phyloP scores from a whole-genome alignment of 2,329 filamentous ascomycete genomes.

The Fusarium papillatum region DNA sequence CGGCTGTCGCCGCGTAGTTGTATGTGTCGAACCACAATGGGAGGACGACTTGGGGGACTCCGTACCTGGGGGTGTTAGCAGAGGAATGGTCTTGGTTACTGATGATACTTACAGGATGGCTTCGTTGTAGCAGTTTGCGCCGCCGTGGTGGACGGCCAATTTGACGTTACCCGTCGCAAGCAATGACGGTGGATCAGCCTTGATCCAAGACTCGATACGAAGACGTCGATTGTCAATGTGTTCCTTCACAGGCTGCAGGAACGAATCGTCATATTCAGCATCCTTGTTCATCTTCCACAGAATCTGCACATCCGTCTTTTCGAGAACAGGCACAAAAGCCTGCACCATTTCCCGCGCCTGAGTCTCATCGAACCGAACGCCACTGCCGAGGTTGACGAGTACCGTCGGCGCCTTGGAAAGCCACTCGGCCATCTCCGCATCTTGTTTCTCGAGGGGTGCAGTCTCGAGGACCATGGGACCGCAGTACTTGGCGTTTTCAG shows the following conservation, averaged over 20 bases:
- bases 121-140: constrained; percentile 36
- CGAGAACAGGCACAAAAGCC: constrained; percentile 38
- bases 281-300: constrained; percentile 47
- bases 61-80: constrained; percentile 46
- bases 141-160: constrained; percentile 37
- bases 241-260: constrained; percentile 14
- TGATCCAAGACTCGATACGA: constrained; percentile 44
- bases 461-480: constrained; percentile 60
- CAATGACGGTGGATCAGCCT: constrained; percentile 47
- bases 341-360: constrained; percentile 44
- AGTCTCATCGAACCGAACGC: constrained; percentile 42
- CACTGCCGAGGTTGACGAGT: constrained; percentile 62
- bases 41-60: constrained; percentile 60
- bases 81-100: neutral
- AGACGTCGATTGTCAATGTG: constrained; percentile 31
- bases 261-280: constrained; percentile 14
- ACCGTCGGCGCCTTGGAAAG: constrained; percentile 56
- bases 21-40: constrained; percentile 62
- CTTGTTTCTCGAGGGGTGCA: constrained; percentile 50
- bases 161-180: constrained; percentile 46
- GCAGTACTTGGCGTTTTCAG: constrained; percentile 39
- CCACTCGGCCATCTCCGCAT: constrained; percentile 59
- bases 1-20: constrained; percentile 57
- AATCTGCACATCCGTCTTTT: constrained; percentile 42
- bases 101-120: constrained; percentile 26